Percentiles rank a stretch among this genome's conserved stretches.
phyloP scores from a whole-genome alignment of 2,329 filamentous ascomycete genomes.

The Trichophyton simii region DNA sequence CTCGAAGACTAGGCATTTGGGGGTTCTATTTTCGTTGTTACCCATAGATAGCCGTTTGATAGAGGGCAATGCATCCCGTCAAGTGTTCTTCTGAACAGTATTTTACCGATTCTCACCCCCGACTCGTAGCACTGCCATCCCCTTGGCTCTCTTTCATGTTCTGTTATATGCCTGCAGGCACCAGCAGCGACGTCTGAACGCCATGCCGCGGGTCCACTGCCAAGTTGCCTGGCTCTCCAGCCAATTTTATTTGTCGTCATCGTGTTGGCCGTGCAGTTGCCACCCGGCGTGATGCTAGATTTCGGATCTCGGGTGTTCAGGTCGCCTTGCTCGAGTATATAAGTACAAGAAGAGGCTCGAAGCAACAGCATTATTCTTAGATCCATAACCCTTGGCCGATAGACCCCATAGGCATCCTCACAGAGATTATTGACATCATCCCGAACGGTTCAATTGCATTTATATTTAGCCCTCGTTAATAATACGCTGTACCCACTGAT shows the following conservation, averaged over 20 bases:
- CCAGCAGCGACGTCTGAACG: neutral
- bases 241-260: neutral
- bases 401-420: neutral
- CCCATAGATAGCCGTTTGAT: neutral
- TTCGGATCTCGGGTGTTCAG: neutral
- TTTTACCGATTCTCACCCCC: neutral
- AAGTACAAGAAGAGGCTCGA: neutral
- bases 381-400: too few species aligned
- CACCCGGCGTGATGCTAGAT: neutral
- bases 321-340: neutral
- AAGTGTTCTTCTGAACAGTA: neutral
- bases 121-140: neutral
- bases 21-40: neutral
- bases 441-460: neutral
- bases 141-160: neutral
- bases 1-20: slow-evolving; percentile 46
- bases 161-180: neutral
- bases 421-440: neutral
- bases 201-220: neutral
- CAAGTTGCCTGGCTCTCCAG: neutral
- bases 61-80: neutral
- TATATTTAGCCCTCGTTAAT: too few species aligned
- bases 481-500: too few species aligned
- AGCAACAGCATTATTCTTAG: neutral
- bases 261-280: neutral